Conservation (phyloP, 2,329 filamentous ascomycete genomes). For the Chrysoporthe cubensis region DNA sequence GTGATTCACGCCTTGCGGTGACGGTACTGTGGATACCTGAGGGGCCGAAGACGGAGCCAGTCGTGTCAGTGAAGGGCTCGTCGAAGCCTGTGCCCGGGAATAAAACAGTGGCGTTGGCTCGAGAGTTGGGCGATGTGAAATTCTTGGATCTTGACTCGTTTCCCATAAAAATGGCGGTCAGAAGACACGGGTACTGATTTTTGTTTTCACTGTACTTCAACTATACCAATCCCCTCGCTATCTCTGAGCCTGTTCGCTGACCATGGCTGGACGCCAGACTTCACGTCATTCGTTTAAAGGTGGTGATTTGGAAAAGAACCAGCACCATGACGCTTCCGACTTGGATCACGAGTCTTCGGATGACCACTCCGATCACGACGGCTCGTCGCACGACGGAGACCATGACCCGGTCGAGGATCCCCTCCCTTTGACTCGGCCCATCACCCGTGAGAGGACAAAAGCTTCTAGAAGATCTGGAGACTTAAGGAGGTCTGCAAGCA, state of each 20-base stretch:
- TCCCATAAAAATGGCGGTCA: neutral
- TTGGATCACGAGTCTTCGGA: neutral
- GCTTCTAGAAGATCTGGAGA: conserved; percentile 21
- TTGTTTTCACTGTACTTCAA: neutral
- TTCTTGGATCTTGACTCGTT: conserved; percentile 9
- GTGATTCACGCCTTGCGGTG: conserved; percentile 2
- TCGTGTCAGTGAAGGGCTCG: neutral
- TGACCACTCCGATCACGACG: conserved; percentile 12
- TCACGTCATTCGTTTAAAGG: conserved; percentile 1
- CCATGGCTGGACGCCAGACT: conserved; percentile 6
- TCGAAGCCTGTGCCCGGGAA: conserved; percentile 5
- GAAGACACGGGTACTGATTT: neutral
- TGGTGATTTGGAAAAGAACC: conserved; percentile 15
- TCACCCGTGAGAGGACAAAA: conserved; percentile 18
- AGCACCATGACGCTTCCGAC: conserved; percentile 5
- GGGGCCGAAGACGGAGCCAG: conserved; percentile 18
- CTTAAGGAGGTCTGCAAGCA: conserved; percentile 24
- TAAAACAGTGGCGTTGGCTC: conserved; percentile 1
- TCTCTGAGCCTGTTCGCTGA: neutral
- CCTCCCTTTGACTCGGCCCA: conserved; percentile 1
- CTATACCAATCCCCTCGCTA: neutral
- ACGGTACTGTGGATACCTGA: conserved; percentile 11
- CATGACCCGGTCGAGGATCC: neutral
- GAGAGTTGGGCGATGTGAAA: conserved; percentile 4
- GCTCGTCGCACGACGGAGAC: conserved; percentile 7